These are phyloP conservation scores for Podila epigama DNA, from an alignment of 192 early-diverging fungal genomes.

Conservation along the genomic window DNA sequence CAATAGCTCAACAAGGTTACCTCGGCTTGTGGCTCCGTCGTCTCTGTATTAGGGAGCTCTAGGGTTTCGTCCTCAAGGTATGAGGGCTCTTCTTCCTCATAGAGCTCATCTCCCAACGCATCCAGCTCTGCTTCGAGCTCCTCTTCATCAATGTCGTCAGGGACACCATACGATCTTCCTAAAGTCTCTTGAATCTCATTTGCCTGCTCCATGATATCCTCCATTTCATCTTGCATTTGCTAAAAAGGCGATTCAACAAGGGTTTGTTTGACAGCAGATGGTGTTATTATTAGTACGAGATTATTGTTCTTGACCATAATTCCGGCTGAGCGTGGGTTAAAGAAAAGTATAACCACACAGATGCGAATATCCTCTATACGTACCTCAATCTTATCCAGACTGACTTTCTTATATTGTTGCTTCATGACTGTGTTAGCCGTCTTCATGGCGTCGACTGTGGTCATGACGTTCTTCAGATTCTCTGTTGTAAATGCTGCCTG, in stretches of 20 bases:
- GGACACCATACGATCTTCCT: slow-evolving; percentile 89
- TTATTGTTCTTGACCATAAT: neutral
- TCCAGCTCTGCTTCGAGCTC: slow-evolving; percentile 99
- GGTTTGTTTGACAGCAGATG: neutral
- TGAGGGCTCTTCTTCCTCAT: slow-evolving; percentile 82
- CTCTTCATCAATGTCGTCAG: slow-evolving; percentile 96
- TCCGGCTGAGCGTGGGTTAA: neutral
- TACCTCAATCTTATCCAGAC: slow-evolving; percentile 95
- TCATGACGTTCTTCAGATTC: slow-evolving; percentile 96
- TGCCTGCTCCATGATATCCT: slow-evolving; percentile 95
- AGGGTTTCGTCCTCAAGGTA: slow-evolving; percentile 80
- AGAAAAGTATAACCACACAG: neutral
- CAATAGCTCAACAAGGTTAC: slow-evolving; percentile 32
- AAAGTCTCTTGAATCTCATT: slow-evolving; percentile 98
- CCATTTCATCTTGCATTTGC: slow-evolving; percentile 98
- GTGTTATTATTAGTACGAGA: neutral
- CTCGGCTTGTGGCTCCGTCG: slow-evolving; percentile 55
- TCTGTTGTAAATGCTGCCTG: slow-evolving; percentile 92
- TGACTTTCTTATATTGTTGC: slow-evolving; percentile 94
- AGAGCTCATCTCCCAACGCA: slow-evolving; percentile 91
- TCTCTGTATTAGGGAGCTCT: slow-evolving; percentile 56
- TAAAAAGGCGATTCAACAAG: no score
- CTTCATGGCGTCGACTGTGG: slow-evolving; percentile 97
- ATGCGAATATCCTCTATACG: neutral
- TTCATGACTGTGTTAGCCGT: slow-evolving; percentile 94